These are phyloP conservation scores for Chenopodium album DNA, from an alignment of 148 eudicot species.

Conservation along the genomic window DNA sequence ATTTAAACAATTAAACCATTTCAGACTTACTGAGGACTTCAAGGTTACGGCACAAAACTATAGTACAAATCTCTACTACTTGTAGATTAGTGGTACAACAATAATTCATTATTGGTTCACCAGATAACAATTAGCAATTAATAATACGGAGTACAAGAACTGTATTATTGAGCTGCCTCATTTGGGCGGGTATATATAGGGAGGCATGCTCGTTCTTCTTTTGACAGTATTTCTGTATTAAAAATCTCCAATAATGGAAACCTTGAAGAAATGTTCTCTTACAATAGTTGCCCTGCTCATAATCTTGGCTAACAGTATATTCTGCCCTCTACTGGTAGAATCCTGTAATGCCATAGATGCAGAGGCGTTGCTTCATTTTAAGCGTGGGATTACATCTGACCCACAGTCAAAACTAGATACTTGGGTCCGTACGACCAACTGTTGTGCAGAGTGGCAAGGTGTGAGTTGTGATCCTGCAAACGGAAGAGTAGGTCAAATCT, in stretches of 20 bases:
- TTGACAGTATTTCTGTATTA: too few relatives aligned
- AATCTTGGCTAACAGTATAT: not conserved
- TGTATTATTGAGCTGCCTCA: too few relatives aligned
- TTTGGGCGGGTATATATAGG: not conserved
- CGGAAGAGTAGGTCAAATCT: constrained; percentile 47
- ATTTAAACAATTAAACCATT: not conserved
- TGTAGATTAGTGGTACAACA: too few relatives aligned
- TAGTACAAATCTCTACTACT: not conserved
- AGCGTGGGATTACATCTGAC: constrained; percentile 44
- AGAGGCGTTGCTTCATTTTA: constrained; percentile 54
- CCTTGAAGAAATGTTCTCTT: not conserved
- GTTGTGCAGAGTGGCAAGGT: constrained; percentile 68
- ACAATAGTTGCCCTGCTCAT: constrained; percentile 10
- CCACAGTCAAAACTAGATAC: constrained; percentile 30
- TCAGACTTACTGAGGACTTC: not conserved
- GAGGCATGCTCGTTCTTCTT: not conserved
- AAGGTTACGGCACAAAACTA: not conserved
- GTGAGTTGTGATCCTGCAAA: constrained; percentile 47
- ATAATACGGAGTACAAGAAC: too few relatives aligned
- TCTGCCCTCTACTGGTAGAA: constrained; percentile 13
- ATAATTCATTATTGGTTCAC: not conserved
- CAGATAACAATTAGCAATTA: not conserved
- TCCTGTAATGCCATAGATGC: constrained; percentile 54
- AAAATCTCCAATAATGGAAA: not conserved
- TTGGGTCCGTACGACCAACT: constrained; percentile 57